A percentile compares a stretch with the other conserved stretches of the same genome.
phyloP scores from a whole-genome alignment of 2,329 filamentous ascomycete species.

The Leptographium radiaticola region DNA sequence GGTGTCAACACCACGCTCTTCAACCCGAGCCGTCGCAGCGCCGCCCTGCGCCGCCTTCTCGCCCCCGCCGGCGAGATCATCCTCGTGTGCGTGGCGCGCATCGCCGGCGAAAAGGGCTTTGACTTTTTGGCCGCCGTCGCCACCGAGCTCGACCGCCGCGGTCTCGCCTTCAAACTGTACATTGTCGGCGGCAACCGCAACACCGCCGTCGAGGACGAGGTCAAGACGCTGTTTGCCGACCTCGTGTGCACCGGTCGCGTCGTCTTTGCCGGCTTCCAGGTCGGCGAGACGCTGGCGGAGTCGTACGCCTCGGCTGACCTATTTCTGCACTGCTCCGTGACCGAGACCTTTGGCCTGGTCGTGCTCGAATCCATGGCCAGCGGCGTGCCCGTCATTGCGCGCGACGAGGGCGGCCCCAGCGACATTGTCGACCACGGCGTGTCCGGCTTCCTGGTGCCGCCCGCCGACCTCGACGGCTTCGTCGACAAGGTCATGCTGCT shows the following conservation, averaged over 20 bases:
- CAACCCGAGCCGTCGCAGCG: conserved; percentile 37
- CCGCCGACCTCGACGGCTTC: conserved; percentile 46
- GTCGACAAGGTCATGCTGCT: conserved; percentile 39
- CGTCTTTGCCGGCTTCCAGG: conserved; percentile 53
- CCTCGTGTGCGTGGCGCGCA: conserved; percentile 51
- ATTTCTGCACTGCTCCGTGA: conserved; percentile 60
- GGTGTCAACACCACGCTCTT: conserved; percentile 54
- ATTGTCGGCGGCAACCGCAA: conserved; percentile 59
- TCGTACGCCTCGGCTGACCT: conserved; percentile 55
- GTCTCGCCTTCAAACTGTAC: conserved; percentile 48
- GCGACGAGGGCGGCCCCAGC: conserved; percentile 56
- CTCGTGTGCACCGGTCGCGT: conserved; percentile 38
- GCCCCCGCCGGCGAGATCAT: conserved; percentile 51
- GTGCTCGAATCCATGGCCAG: conserved; percentile 61
- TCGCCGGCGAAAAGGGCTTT: conserved; percentile 60
- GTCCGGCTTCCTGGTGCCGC: conserved; percentile 48
- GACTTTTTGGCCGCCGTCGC: conserved; percentile 49
- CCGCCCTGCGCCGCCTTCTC: conserved; percentile 36
- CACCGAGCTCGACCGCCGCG: conserved; percentile 37
- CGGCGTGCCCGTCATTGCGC: conserved; percentile 53
- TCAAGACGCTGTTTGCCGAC: conserved; percentile 43
- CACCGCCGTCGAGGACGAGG: conserved; percentile 44
- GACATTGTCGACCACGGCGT: conserved; percentile 49
- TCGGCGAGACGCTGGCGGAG: conserved; percentile 47
- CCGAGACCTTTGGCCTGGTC: conserved; percentile 59